Percentiles rank a stretch among this genome's conserved stretches.
Evolutionary conservation across 345 rosid species (phyloP).

Genomic region (Aethionema arabicum): DNA sequence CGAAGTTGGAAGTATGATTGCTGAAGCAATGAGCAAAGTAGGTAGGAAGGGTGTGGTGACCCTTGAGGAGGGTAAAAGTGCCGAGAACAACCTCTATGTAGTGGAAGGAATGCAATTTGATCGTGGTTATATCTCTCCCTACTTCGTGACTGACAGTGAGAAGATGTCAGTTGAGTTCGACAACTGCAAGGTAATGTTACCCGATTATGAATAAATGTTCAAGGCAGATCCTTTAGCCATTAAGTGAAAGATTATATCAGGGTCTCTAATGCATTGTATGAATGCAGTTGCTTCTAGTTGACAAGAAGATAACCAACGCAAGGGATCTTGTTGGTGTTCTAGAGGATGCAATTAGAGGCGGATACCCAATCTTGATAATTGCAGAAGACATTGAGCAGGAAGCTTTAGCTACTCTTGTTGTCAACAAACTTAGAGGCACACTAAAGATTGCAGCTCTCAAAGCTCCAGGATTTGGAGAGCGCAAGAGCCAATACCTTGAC

Average conservation of each 20-base stretch:
- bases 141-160: conserved; percentile 94
- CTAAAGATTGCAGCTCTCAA: conserved; percentile 92
- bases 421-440: conserved; percentile 90
- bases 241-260: not conserved
- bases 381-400: conserved; percentile 99
- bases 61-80: conserved; percentile 98
- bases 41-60: conserved; percentile 98
- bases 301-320: conserved; percentile 94
- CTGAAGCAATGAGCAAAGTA: conserved; percentile 96
- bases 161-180: conserved; percentile 97
- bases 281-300: conserved; percentile 91
- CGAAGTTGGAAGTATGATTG: conserved; percentile 95
- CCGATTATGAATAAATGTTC: not conserved
- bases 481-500: conserved; percentile 95
- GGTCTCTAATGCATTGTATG: not conserved
- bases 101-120: conserved; percentile 99
- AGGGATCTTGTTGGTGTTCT: conserved; percentile 81
- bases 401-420: conserved; percentile 95
- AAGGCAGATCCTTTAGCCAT: not conserved
- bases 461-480: conserved; percentile 98
- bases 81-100: conserved; percentile 90
- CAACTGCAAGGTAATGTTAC: conserved; percentile 79
- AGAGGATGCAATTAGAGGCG: conserved; percentile 90
- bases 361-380: conserved; percentile 66
- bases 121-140: conserved; percentile 97